Evolutionary conservation across 2,329 filamentous ascomycete genomes (phyloP), one percentile per base, ranked within the genome.

Genomic region (Monilinia aucupariae): DNA sequence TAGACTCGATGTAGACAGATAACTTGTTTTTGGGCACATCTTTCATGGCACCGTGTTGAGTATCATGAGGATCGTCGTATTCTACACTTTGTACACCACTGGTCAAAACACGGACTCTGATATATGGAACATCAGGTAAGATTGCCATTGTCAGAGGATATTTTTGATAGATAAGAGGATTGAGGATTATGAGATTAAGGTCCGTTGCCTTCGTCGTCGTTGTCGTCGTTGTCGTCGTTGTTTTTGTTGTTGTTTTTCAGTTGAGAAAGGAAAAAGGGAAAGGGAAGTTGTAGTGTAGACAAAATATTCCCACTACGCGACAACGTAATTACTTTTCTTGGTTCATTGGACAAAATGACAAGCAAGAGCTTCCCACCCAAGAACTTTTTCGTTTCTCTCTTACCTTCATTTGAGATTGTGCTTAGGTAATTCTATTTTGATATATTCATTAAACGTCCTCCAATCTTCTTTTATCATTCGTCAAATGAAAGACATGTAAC

Each of bases 1-100:
- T 39, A 2, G 61, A 25, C 34, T 63, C 47, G n/a, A 59, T 37
- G 10, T 63, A 63, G 4, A 63, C 48, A 22, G 37, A 51, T 17
- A n/a, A 59, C 30, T 59, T 59, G 15, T 63, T 59, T 9, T 25
- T 32, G 7, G 32, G 22, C 22, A 22, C 17, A 10, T 6, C 30
- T 43, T 55, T 17, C 25, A 6, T 30, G 25, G n/a, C 15, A 1
- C 15, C 27, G 20, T 56, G 27, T 6, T 39, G 41, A 48, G 13
- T 9, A 5, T 27, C 32, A n/a, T 56, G 51, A 15, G 52, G 59
- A 47, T 62, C 51, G 6, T 17, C 13, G 9, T 56, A 56, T 32
- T 62, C 59, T 41, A 32, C 41, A 6, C 8, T 15, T 49, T 25
- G n/a, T 25, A 25, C 15, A 7, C 20, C 22, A 25, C 37, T 13